Percentiles rank a stretch among this genome's conserved stretches.
Evolutionary conservation across 2,329 filamentous ascomycete genomes (phyloP).

Genomic region (Phyllosticta capitalensis): DNA sequence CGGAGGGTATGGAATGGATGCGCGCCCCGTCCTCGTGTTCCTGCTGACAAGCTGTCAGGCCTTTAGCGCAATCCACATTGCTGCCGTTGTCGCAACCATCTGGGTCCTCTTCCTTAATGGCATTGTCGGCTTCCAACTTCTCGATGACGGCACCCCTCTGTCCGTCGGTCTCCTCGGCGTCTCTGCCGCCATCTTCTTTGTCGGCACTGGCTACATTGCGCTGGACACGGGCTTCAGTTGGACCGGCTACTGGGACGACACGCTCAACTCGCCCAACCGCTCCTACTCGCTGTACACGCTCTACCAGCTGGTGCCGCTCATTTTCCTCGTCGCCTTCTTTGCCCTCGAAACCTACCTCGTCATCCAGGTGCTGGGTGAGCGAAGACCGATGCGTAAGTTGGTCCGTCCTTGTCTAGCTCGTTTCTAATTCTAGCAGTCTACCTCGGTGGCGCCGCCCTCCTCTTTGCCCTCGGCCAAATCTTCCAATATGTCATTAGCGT

Average conservation of each 20-base stretch:
- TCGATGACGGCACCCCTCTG: constrained; percentile 84
- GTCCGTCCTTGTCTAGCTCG: not conserved
- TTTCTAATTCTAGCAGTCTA: constrained; percentile 48
- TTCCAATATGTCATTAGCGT: constrained; percentile 93
- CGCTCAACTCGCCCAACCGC: constrained; percentile 43
- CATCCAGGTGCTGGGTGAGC: constrained; percentile 75
- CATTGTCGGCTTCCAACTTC: constrained; percentile 80
- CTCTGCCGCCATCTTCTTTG: constrained; percentile 64
- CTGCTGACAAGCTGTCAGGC: constrained; percentile 41
- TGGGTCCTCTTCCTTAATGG: constrained; percentile 93
- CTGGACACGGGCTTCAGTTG: constrained; percentile 85
- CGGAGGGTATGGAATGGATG: constrained; percentile 52
- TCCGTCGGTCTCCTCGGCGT: constrained; percentile 66
- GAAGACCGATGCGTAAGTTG: constrained; percentile 72
- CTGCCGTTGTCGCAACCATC: constrained; percentile 73
- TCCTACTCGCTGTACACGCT: constrained; percentile 86
- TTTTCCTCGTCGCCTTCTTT: constrained; percentile 85
- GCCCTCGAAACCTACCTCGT: constrained; percentile 76
- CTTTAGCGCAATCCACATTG: constrained; percentile 85
- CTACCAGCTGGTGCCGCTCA: constrained; percentile 79
- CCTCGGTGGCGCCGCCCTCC: constrained; percentile 59
- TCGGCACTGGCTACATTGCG: constrained; percentile 91
- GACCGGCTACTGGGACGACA: constrained; percentile 64
- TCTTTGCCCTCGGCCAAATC: constrained; percentile 87
- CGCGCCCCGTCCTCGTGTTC: not conserved